These are phyloP conservation scores for Chytriomyces sp. DNA, from an alignment of 192 early-diverging fungal genomes.

Conservation along the genomic window DNA sequence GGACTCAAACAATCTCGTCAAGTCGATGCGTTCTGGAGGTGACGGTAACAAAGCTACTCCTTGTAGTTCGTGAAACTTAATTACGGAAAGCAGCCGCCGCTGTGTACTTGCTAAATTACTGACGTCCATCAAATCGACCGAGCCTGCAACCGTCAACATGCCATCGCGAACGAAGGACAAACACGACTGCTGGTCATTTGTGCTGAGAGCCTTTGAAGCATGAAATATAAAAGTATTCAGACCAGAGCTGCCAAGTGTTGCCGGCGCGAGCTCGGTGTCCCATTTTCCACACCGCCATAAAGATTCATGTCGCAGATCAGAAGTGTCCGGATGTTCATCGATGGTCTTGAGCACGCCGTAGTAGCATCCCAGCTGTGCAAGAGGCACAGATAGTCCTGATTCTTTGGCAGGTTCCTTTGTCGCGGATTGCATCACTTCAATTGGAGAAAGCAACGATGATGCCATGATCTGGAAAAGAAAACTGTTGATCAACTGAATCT, in stretches of 20 bases:
- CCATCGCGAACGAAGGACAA: neutral
- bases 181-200: neutral
- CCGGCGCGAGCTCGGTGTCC: constrained; percentile 16
- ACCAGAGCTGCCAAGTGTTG: neutral
- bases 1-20: constrained; percentile 19
- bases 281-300: constrained; percentile 44
- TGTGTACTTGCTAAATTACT: constrained; percentile 1
- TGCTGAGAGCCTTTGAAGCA: neutral
- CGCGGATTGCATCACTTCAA: constrained; percentile 23
- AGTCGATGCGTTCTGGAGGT: neutral
- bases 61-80: constrained; percentile 37
- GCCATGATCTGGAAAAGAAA: constrained; percentile 31
- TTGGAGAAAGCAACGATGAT: constrained; percentile 25
- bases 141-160: constrained; percentile 2
- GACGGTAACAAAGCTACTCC: neutral
- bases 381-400: constrained; percentile 34
- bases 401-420: neutral
- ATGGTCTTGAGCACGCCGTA: constrained; percentile 31
- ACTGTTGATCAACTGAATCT: too few species aligned
- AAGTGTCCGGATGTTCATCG: neutral
- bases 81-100: constrained; percentile 24
- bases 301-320: constrained; percentile 40
- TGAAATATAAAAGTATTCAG: constrained; percentile 21
- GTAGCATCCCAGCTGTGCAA: constrained; percentile 40
- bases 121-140: constrained; percentile 29